phyloP scores from a whole-genome alignment of 208 protist species.

The Leishmania lainsoni region DNA sequence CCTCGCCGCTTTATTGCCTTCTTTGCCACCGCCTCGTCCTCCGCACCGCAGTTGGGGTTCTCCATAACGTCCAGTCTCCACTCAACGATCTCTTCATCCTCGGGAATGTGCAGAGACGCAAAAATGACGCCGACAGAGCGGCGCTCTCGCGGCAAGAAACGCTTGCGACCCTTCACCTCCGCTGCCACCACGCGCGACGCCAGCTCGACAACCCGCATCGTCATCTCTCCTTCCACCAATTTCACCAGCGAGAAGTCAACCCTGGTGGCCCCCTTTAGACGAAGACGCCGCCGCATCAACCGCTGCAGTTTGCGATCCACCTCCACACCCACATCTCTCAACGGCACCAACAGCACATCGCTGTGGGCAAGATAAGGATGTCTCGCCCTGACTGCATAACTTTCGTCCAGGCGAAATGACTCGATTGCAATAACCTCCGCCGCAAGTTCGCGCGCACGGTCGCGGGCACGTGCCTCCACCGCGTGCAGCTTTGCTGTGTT shows the following conservation, averaged over 20 bases:
- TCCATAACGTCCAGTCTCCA: conserved; percentile 39
- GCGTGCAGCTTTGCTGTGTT: conserved; percentile 17
- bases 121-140: conserved; percentile 33
- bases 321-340: conserved; percentile 46
- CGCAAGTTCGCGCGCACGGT: conserved; percentile 33
- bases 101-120: conserved; percentile 31
- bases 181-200: conserved; percentile 19
- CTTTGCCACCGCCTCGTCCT: conserved; percentile 34
- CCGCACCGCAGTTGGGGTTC: conserved; percentile 25
- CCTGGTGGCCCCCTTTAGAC: not conserved
- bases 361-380: conserved; percentile 59
- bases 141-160: conserved; percentile 35
- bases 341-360: conserved; percentile 43
- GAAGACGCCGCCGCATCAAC: conserved; percentile 15
- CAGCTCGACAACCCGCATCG: conserved; percentile 20
- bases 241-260: conserved; percentile 26
- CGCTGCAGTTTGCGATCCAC: conserved; percentile 34
- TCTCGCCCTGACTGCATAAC: conserved; percentile 60
- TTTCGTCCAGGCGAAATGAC: conserved; percentile 50
- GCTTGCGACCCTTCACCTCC: conserved; percentile 40
- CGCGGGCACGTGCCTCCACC: conserved; percentile 21
- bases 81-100: conserved; percentile 57
- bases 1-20: conserved; percentile 37
- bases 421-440: conserved; percentile 37
- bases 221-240: conserved; percentile 39